A percentile compares a stretch with the other conserved stretches of the same genome.
phyloP scores from a whole-genome alignment of 1,284 basidiomycete species.

The Vanrija sp. region DNA sequence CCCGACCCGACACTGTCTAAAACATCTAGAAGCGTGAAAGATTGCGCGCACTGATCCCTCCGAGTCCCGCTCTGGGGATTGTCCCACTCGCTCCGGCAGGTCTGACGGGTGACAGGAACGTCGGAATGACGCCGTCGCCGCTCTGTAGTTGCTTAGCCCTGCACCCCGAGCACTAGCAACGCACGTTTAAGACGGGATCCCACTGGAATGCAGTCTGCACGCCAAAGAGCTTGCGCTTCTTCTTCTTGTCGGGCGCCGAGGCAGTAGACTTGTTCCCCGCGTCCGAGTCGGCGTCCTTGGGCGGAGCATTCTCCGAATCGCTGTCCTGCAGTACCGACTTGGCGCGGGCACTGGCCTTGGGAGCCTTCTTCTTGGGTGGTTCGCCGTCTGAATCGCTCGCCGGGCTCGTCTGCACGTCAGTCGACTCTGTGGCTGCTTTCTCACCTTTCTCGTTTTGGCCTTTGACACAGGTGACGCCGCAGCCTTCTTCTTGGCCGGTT shows the following conservation, averaged over 20 bases:
- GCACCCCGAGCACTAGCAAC: conserved; percentile 4
- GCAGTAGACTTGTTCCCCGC: neutral
- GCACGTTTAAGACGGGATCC: conserved; percentile 43
- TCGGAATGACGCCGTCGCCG: conserved; percentile 45
- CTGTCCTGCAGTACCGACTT: neutral
- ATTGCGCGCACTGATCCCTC: no score
- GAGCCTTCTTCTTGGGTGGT: conserved; percentile 27
- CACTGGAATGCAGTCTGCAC: conserved; percentile 35
- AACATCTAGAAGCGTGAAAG: neutral
- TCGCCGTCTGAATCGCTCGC: conserved; percentile 24
- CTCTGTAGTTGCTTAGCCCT: conserved; percentile 22
- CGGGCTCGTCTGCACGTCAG: conserved; percentile 18
- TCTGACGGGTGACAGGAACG: conserved; percentile 35
- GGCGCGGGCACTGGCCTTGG: conserved; percentile 6
- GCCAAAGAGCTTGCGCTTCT: conserved; percentile 37
- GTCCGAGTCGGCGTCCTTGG: neutral
- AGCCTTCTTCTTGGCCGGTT: neutral
- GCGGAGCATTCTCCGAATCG: neutral
- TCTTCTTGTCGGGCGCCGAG: conserved; percentile 33
- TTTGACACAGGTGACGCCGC: conserved; percentile 4
- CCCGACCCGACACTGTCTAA: no score
- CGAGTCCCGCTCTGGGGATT: conserved; percentile 31
- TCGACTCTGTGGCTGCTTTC: neutral
- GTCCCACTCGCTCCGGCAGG: conserved; percentile 21
- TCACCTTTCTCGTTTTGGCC: conserved; percentile 20